These are phyloP conservation scores for Coniella lustricola DNA, from an alignment of 2,329 filamentous ascomycete genomes.

Conservation along the genomic window DNA sequence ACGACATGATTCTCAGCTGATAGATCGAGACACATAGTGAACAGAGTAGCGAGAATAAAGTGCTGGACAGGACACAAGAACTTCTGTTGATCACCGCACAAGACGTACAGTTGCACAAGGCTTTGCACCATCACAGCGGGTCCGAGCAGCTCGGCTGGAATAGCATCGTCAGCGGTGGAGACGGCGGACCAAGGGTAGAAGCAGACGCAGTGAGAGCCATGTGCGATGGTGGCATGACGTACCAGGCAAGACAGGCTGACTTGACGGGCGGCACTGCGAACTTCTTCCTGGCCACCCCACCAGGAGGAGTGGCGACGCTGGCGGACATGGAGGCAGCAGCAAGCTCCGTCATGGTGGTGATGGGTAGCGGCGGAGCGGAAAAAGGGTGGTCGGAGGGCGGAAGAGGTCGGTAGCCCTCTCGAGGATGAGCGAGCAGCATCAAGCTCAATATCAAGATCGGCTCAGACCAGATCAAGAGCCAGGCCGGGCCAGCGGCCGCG, in stretches of 20 bases:
- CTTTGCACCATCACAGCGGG: slow-evolving; percentile 38
- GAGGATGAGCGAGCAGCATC: not conserved
- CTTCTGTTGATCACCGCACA: too few species aligned
- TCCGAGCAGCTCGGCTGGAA: slow-evolving; percentile 36
- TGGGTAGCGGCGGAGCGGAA: not conserved
- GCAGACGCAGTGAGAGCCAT: not conserved
- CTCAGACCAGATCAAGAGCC: too few species aligned
- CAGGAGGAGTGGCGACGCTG: not conserved
- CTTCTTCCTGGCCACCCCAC: slow-evolving; percentile 27
- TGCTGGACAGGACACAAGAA: not conserved
- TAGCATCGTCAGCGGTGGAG: slow-evolving; percentile 6
- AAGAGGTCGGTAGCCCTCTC: too few species aligned
- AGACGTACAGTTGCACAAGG: slow-evolving; percentile 36
- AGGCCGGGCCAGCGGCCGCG: too few species aligned
- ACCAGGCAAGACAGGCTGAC: slow-evolving; percentile 44
- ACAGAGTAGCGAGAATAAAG: not conserved
- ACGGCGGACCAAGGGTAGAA: not conserved
- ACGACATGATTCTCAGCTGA: not conserved
- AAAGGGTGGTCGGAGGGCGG: too few species aligned
- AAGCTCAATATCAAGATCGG: too few species aligned
- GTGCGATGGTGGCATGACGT: slow-evolving; percentile 20
- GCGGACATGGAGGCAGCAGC: slow-evolving; percentile 6
- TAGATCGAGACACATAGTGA: not conserved
- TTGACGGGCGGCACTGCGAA: slow-evolving; percentile 43
- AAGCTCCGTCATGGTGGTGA: slow-evolving; percentile 16